Base-by-base conservation (phyloP, 306 rosid genomes). In the Styphnolobium japonicum region DNA sequence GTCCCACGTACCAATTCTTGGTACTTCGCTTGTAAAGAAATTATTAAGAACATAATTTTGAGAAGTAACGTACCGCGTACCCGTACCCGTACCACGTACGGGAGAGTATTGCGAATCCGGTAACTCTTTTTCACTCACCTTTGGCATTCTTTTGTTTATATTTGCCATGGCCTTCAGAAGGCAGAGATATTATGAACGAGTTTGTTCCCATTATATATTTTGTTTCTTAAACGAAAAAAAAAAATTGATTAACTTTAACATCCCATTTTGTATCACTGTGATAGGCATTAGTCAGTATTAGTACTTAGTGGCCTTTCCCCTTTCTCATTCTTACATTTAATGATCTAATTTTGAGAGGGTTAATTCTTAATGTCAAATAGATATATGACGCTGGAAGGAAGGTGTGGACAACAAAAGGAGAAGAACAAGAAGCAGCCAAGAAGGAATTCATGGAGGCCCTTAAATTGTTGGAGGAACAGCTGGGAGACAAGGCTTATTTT, bases 351-450 rank as follows among this genome's bases (percentile, higher is more conserved):
- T n/a, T 45, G 7, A 6, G 25, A 68, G 21, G 45, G 2, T 0
- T 10, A 6, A 46, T 48, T 40, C 5, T 62, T 3, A 0, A 37
- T 70, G 71, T 29, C 1, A 15, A 45, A 45, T 48, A 84, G 90
- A 16, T 87, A 10, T 15, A 57, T 65, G 86, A 22, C 0, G 0
- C 6, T 52, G 82, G 72, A 22, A 49, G 12, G 67, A 84, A 29
- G 45, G 0, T 88, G 34, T 73, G 75, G 86, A 12, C 25, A 21
- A 11, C 27, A 37, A 85, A 85, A 31, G 88, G 91, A 64, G 91
- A 85, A 65, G 83, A 88, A 7, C 71, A 65, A 60, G 85, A 81
- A 23, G 60, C 55, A 12, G 78, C 78, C 0, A 86, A 40, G 80
- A 83, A 81, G 64, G 89, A 81, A 31, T 81, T 86, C 39, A 45